These are phyloP conservation scores for Haematococcus sp. DNA, from an alignment of 139 green algal species.

Conservation along the genomic window DNA sequence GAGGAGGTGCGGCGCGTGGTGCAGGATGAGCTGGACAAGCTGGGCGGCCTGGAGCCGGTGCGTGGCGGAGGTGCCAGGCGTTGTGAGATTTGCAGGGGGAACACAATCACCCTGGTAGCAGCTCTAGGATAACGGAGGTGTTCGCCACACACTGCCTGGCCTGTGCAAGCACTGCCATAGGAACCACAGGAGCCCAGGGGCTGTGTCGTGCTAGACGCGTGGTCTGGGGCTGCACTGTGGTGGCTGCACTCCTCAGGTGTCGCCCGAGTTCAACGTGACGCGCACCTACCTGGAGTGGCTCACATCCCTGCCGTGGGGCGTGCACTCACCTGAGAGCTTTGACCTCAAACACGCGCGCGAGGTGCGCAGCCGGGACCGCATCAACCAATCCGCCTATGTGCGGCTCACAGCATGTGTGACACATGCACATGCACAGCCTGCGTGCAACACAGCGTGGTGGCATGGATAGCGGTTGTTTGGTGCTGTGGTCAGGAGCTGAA, in stretches of 20 bases:
- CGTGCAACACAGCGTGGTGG: too few species aligned
- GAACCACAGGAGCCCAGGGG: too few species aligned
- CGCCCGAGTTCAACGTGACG: conserved; percentile 95
- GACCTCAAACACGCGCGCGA: conserved; percentile 76
- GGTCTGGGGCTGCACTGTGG: too few species aligned
- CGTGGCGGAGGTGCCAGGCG: neutral
- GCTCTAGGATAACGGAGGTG: too few species aligned
- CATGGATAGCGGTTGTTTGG: too few species aligned
- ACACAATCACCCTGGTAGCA: too few species aligned
- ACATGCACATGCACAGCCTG: neutral
- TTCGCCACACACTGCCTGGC: too few species aligned
- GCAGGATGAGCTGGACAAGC: conserved; percentile 90
- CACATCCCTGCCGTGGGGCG: conserved; percentile 90
- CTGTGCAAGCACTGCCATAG: too few species aligned
- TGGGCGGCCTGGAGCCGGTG: conserved; percentile 80
- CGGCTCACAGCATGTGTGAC: neutral
- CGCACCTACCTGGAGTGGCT: conserved; percentile 97
- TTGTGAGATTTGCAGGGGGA: too few species aligned
- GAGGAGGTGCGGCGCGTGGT: conserved; percentile 63
- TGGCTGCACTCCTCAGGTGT: too few species aligned
- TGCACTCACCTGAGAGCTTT: conserved; percentile 74
- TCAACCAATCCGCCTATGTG: neutral
- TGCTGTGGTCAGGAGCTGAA: neutral
- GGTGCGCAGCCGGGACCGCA: conserved; percentile 26
- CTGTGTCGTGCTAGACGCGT: too few species aligned